Evolutionary conservation across 2,329 filamentous ascomycete genomes (phyloP), one percentile per base, ranked within the genome.

Genomic region (Fusarium sp.): DNA sequence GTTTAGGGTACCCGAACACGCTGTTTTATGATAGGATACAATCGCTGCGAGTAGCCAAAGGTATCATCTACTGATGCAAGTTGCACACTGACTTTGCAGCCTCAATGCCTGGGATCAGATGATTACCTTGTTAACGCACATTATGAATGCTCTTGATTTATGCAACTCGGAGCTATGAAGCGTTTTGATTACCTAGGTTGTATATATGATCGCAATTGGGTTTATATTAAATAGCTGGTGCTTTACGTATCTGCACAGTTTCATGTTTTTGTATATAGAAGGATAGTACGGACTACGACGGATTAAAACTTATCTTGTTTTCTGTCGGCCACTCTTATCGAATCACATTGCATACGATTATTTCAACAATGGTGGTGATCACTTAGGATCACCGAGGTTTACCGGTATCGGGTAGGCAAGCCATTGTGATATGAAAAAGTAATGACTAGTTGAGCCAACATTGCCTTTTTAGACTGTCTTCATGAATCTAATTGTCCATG

Each of bases 151-250:
- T 51, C 52, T 31, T 17, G 31, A 28, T 46, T 17, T 22, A 39
- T 47, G 45, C 38, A 44, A 22, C 46, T 22, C 28, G 38, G 58
- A 42, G 42, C 38, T 59, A 63, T 42, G 36, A 66, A 53, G 57
- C 53, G 49, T 70, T 40, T 26, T 62, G 49, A 54, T 65, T 36
- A 49, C 24, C 24, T 24, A 24, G n/a, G 21, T 36, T 50, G 46
- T 59, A 55, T 62, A 58, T 53, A 67, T 34, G 57, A 56, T 59
- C 24, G 42, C 17, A 40, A 39, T 47, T 57, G 33, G 34, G 36
- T 39, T 51, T 39, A n/a, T 36, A 36, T 38, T 33, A 26, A 43
- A 58, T 42, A 44, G 24, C 9, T 22, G 42, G 39, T 22, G 40
- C 36, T 51, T 50, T 51, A 51, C 39, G 19, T 51, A 42, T 51